Evolutionary conservation across 1,284 basidiomycete genomes (phyloP), one percentile per base, ranked within the genome.

Genomic region (Boletus albobrunnescens): DNA sequence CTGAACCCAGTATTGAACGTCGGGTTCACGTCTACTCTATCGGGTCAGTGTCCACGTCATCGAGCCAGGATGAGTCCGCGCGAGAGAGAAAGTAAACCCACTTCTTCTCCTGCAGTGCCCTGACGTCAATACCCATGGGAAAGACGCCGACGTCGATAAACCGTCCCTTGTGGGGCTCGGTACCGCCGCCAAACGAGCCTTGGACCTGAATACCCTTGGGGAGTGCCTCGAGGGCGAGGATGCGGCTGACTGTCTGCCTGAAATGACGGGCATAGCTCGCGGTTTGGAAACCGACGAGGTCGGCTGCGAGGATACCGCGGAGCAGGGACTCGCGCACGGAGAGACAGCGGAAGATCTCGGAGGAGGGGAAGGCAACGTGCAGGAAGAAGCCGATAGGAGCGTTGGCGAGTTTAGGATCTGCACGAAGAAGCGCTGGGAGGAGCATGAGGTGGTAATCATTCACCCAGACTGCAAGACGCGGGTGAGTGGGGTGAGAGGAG

Each of bases 401-500:
- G 20, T 76, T 75, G 0, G 83, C 44, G 2, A 79, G 69, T n/a
- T 67, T 65, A 11, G 72, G 70, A 20, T 63, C 36, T 8, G 57
- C 47, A 28, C 90, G 82, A 17, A 94, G 75, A 67, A 94, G 79
- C 26, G 75, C 72, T 0, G 91, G 91, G 16, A 93, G 76, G 27
- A 94, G 81, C 73, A 93, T 83, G 35, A 94, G 79, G 59, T 94
- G 91, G 61, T 91, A 91, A 67, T 91, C 88, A 63, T 91, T 91
- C 3, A 91, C 76, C 83, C 82, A 88, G 53, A 88, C 75, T 76
- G 16, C 4, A 19, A 43, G 4, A 41, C 12, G 14, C n/a, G 33
- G 17, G 26, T 54, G 33, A 54, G 47, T 32, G 10, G 23, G 1
- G 22, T 1, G 16, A 33, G 12, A 33, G 13, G 7, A 24, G 20